Evolutionary conservation across 1,284 basidiomycete species (phyloP), one percentile per base, ranked within the genome.

Genomic region (Melampsora medusae): DNA sequence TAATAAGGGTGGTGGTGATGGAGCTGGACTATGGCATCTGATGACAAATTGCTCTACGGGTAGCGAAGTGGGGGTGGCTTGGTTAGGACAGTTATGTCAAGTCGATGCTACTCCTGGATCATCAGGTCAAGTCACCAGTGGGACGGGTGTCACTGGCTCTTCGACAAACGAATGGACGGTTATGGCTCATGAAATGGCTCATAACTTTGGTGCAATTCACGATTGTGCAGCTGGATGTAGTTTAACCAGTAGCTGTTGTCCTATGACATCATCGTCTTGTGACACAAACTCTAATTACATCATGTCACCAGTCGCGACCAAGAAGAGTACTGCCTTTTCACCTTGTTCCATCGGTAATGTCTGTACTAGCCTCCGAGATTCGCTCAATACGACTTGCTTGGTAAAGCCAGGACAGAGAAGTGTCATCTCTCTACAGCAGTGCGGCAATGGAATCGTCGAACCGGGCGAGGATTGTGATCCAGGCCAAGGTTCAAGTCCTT

Each of bases 381-480:
- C 81, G 12, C 79, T 84, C 61, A 81, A 84, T 75, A 83, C 84
- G 16, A 81, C 81, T 6, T 83, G 83, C 68, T 73, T 83, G 56
- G 79, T 70, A 22, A 60, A 50, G 2, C 76, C 68, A 3, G 68
- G 76, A 9, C 62, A 71, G 56, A 28, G 69, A 72, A 14, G 46
- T 16, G 76, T 77, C 1, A 87, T 91, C 78, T 87, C 88, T 5
- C 84, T 90, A 17, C 86, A 89, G 79, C 90, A 90, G 88, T 91
- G 90, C 81, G 90, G 90, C 16, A 91, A 92, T 81, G 90, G 90
- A 68, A 91, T 92, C 78, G 88, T 91, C 77, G 86, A 86, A 74
- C 83, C 82, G 14, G 87, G 91, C 61, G 92, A 95, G 84, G 91
- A 95, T 75, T 96, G 93, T 82, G 93, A 96, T 82, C 92, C 93